Conservation (phyloP, 1,284 basidiomycete species). For the Lignosus rhinocerotis region DNA sequence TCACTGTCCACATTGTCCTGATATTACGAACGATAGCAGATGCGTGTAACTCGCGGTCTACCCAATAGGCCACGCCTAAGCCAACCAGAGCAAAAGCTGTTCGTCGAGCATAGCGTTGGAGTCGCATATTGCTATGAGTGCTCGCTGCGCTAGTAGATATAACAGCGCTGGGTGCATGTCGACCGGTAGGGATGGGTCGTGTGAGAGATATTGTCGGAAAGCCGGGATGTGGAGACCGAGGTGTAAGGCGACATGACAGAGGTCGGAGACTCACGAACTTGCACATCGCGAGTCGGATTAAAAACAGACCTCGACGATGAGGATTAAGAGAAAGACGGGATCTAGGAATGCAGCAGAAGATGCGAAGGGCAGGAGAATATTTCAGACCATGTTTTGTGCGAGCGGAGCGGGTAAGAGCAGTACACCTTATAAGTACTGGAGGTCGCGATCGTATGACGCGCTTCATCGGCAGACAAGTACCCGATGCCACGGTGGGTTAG, state of each 20-base stretch:
- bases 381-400: neutral
- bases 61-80: constrained; percentile 47
- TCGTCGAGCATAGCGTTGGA: constrained; percentile 18
- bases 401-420: neutral
- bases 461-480: neutral
- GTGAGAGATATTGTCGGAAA: neutral
- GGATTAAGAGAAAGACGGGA: neutral
- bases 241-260: neutral
- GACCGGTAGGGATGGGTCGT: too few species aligned
- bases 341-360: neutral
- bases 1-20: constrained; percentile 66
- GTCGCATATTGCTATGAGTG: constrained; percentile 1
- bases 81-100: constrained; percentile 38
- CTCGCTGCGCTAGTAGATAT: neutral
- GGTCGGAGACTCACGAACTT: neutral
- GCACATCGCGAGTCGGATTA: neutral
- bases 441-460: neutral
- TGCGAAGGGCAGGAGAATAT: neutral
- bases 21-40: constrained; percentile 65
- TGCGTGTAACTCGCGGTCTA: constrained; percentile 66
- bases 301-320: neutral
- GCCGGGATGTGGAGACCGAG: neutral
- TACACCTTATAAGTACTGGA: neutral
- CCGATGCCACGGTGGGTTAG: neutral
- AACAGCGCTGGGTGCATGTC: too few species aligned